Evolutionary conservation across 2,329 filamentous ascomycete species (phyloP).

Genomic region (Elsinoe perseae): DNA sequence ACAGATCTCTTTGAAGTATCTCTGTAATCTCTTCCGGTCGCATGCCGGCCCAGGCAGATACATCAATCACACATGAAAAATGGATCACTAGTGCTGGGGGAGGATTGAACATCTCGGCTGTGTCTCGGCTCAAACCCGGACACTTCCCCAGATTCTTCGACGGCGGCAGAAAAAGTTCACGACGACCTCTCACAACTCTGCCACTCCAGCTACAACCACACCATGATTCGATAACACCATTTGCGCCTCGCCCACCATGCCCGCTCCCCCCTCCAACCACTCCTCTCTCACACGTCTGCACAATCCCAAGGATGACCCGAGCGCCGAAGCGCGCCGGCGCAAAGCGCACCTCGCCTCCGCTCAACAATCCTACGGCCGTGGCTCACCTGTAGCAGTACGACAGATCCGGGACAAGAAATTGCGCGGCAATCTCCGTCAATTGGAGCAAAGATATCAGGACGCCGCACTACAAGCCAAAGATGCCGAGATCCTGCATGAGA

Average conservation of each 20-base stretch:
- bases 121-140: background rate
- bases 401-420: conserved; percentile 83
- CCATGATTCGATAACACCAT: background rate
- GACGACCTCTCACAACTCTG: background rate
- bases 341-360: conserved; percentile 30
- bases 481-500: conserved; percentile 88
- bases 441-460: conserved; percentile 76
- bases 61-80: too few relatives aligned
- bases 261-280: conserved; percentile 4
- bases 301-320: conserved; percentile 21
- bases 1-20: too few relatives aligned
- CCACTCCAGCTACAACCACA: background rate
- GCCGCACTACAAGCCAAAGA: conserved; percentile 82
- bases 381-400: conserved; percentile 63
- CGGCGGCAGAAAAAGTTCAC: conserved; percentile 12
- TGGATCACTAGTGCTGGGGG: background rate
- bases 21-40: too few relatives aligned
- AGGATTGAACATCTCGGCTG: background rate
- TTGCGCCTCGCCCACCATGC: background rate
- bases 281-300: background rate
- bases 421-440: conserved; percentile 64
- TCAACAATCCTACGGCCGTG: conserved; percentile 73
- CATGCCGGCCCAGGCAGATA: too few relatives aligned
- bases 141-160: conserved; percentile 9
- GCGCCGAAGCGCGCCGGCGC: conserved; percentile 29